Evolutionary conservation across 371 early-diverging fungal genomes (phyloP).

Genomic region (Mortierella sp.): DNA sequence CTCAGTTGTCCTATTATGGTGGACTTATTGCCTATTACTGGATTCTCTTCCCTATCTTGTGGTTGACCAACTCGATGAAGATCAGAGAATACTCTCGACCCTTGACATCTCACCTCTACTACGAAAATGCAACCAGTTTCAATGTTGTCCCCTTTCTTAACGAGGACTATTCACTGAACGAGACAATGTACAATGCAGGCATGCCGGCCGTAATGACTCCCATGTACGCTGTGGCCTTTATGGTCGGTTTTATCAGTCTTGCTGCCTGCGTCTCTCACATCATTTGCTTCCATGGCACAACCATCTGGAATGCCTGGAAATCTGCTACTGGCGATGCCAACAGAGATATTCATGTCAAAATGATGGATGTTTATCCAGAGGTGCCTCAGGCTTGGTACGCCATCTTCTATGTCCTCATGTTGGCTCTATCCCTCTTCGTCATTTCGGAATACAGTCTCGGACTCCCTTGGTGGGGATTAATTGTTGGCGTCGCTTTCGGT

Average conservation of each 20-base stretch:
- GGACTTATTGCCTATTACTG: slow-evolving; percentile 74
- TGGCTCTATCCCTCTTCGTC: slow-evolving; percentile 66
- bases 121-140: slow-evolving; percentile 61
- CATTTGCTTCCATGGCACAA: slow-evolving; percentile 60
- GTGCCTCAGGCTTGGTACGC: slow-evolving; percentile 83
- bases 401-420: slow-evolving; percentile 66
- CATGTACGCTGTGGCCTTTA: slow-evolving; percentile 78
- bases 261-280: slow-evolving; percentile 72
- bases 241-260: slow-evolving; percentile 68
- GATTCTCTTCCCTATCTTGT: slow-evolving; percentile 76
- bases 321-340: slow-evolving; percentile 34
- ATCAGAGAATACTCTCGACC: slow-evolving; percentile 63
- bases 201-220: slow-evolving; percentile 78
- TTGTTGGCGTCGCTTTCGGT: slow-evolving; percentile 72
- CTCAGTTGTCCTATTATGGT: slow-evolving; percentile 24
- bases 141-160: slow-evolving; percentile 65
- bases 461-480: slow-evolving; percentile 78
- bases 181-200: slow-evolving; percentile 64
- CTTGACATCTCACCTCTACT: slow-evolving; percentile 65
- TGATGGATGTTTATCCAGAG: slow-evolving; percentile 74
- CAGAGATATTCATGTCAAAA: slow-evolving; percentile 75
- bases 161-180: slow-evolving; percentile 60
- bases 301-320: slow-evolving; percentile 58
- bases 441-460: slow-evolving; percentile 67
- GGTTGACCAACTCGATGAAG: slow-evolving; percentile 71